phyloP scores from a whole-genome alignment of 2,329 filamentous ascomycete species.

The Fusarium pilosicola region DNA sequence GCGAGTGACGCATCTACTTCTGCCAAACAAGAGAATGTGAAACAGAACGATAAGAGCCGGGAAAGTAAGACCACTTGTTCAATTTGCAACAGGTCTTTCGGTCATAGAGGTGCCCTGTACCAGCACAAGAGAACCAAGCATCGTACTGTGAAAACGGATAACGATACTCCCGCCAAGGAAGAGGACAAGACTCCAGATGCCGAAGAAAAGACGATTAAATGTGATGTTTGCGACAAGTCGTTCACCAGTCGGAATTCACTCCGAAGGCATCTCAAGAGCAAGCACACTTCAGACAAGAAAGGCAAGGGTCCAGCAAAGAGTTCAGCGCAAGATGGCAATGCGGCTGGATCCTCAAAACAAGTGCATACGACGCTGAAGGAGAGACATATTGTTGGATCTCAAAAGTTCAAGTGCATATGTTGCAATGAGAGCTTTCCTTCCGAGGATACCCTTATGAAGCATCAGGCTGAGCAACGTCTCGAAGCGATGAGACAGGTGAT shows the following conservation, averaged over 20 bases:
- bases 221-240: background rate
- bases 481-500: background rate
- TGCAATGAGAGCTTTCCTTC: background rate
- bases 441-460: background rate
- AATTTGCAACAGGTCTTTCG: background rate
- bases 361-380: background rate
- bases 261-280: background rate
- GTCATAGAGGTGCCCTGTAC: background rate
- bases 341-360: background rate
- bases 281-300: background rate
- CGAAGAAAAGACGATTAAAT: background rate
- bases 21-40: background rate
- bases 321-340: background rate
- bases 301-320: background rate
- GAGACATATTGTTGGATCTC: background rate
- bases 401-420: background rate
- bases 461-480: background rate
- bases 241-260: background rate
- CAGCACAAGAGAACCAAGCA: background rate
- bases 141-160: background rate
- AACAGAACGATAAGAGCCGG: accelerated
- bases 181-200: background rate
- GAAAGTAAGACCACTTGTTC: background rate
- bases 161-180: background rate
- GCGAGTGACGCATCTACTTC: background rate